These are phyloP conservation scores for Kazachstania psychrophila DNA, from an alignment of 805 yeast species.

Conservation along the genomic window DNA sequence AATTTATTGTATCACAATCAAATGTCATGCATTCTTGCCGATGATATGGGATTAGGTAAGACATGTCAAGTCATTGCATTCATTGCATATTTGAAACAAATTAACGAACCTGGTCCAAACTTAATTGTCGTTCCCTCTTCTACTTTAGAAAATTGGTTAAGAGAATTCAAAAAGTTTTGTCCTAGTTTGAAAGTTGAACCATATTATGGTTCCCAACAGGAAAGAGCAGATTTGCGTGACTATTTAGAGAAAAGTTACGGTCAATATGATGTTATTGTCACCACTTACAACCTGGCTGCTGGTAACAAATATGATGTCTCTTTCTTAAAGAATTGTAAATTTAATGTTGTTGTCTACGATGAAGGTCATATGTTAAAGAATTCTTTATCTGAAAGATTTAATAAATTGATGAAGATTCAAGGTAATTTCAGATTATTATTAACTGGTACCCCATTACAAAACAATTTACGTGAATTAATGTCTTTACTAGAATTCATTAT, in stretches of 20 bases:
- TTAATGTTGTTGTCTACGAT: conserved; percentile 87
- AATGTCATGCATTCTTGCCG: conserved; percentile 89
- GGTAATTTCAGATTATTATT: conserved; percentile 79
- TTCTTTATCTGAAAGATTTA: conserved; percentile 77
- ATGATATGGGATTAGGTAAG: conserved; percentile 97
- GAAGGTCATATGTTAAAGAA: conserved; percentile 97
- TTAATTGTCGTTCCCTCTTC: conserved; percentile 93
- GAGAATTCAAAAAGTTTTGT: conserved; percentile 86
- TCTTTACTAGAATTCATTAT: conserved; percentile 85
- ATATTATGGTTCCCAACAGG: conserved; percentile 81
- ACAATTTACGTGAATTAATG: conserved; percentile 81
- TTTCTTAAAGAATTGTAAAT: conserved; percentile 63
- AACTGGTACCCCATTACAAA: conserved; percentile 96
- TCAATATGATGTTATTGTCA: conserved; percentile 78
- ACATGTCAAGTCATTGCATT: conserved; percentile 94
- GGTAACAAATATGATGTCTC: conserved; percentile 76
- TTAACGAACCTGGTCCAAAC: conserved; percentile 63
- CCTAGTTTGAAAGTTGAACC: conserved; percentile 80
- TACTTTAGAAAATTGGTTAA: conserved; percentile 92
- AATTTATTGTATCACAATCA: conserved; percentile 64
- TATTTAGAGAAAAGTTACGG: conserved; percentile 45
- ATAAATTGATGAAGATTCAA: conserved; percentile 70
- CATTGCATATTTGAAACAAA: conserved; percentile 71
- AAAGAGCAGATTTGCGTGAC: conserved; percentile 75
- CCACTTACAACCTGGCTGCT: conserved; percentile 87